Evolutionary conservation across 2,329 filamentous ascomycete genomes (phyloP).

Genomic region (Beauveria pseudobassiana): DNA sequence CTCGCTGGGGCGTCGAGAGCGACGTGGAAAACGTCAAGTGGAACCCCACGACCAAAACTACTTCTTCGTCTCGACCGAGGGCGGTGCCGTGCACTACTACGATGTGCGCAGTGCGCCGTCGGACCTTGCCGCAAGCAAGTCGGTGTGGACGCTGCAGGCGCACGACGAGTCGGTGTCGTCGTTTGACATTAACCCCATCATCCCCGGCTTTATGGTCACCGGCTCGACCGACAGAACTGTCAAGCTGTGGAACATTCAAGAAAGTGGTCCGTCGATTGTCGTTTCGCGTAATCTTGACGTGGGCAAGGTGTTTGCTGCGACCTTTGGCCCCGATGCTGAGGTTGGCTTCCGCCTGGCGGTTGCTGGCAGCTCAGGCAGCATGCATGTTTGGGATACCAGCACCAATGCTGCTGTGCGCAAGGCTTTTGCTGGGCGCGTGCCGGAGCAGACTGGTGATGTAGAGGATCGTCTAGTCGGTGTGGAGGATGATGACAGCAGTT

Average conservation of each 20-base stretch:
- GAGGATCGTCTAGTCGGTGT: constrained; percentile 74
- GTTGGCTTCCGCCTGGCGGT: constrained; percentile 90
- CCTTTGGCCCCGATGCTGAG: constrained; percentile 82
- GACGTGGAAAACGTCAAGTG: constrained; percentile 90
- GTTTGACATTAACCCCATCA: constrained; percentile 83
- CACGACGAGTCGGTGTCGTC: constrained; percentile 88
- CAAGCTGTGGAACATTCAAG: constrained; percentile 90
- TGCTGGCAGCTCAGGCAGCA: constrained; percentile 84
- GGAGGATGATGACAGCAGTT: constrained; percentile 59
- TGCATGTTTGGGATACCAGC: constrained; percentile 94
- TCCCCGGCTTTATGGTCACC: constrained; percentile 89
- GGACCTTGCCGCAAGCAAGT: constrained; percentile 67
- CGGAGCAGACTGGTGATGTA: constrained; percentile 50
- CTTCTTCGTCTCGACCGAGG: constrained; percentile 94
- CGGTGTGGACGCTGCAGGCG: constrained; percentile 90
- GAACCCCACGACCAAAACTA: constrained; percentile 87
- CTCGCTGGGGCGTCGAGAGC: constrained; percentile 88
- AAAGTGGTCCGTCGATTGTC: constrained; percentile 79
- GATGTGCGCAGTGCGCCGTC: constrained; percentile 72
- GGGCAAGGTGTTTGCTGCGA: constrained; percentile 86
- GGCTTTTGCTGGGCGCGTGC: constrained; percentile 64
- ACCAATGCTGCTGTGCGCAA: constrained; percentile 83
- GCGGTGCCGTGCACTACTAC: constrained; percentile 85
- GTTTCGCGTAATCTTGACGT: constrained; percentile 87
- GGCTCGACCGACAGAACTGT: constrained; percentile 91